A percentile compares a stretch with the other conserved stretches of the same genome.
Evolutionary conservation across 2,329 filamentous ascomycete species (phyloP).

Genomic region (Anthostomella pinea): DNA sequence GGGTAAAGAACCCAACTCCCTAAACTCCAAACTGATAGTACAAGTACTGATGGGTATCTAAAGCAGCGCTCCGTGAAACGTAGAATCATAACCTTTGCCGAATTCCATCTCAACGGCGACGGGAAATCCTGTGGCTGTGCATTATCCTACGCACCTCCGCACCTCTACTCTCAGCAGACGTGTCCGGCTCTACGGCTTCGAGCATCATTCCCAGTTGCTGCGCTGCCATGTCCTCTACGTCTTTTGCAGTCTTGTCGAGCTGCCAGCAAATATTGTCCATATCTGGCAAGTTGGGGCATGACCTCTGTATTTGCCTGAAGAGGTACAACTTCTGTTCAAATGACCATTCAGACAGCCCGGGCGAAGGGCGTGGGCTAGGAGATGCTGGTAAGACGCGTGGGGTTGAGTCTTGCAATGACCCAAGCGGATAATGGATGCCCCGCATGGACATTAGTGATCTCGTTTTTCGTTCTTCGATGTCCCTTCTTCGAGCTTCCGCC

Average conservation of each 20-base stretch:
- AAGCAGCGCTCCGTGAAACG: not conserved
- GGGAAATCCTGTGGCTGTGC: constrained; percentile 13
- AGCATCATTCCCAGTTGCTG: constrained; percentile 25
- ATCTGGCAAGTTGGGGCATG: constrained; percentile 23
- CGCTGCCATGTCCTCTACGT: constrained; percentile 25
- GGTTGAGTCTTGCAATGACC: constrained; percentile 9
- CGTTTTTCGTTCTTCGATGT: constrained; percentile 19
- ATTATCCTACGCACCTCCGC: constrained; percentile 16
- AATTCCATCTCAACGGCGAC: constrained; percentile 2
- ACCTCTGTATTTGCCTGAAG: constrained; percentile 23
- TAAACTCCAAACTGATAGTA: too few species aligned
- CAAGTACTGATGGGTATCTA: too few species aligned
- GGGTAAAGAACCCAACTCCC: too few species aligned
- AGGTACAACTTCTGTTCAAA: constrained; percentile 25
- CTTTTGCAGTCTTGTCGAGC: constrained; percentile 21
- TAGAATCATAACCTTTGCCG: not conserved
- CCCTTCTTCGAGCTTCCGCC: constrained; percentile 11
- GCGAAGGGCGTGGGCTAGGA: not conserved
- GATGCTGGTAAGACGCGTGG: constrained; percentile 10
- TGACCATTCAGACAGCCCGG: constrained; percentile 18
- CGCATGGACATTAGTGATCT: constrained; percentile 21
- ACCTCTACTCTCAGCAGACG: constrained; percentile 8
- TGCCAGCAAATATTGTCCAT: constrained; percentile 18
- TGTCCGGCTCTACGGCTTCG: constrained; percentile 14
- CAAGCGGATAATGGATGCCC: constrained; percentile 9